phyloP scores from a whole-genome alignment of 441 rosid genomes.

The Biscutella laevigata region DNA sequence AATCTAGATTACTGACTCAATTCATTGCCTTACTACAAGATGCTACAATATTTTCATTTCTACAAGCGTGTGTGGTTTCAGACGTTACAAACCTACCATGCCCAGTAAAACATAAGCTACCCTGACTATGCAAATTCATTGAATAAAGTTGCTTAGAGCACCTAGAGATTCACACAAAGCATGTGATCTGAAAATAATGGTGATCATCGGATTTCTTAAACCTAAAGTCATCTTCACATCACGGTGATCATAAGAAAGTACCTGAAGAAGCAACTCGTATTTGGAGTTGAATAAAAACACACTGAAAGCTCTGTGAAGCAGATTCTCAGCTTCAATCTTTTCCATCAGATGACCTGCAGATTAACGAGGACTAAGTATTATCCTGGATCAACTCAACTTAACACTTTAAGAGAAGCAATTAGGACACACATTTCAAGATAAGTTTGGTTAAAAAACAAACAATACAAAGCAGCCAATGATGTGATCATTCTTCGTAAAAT shows the following conservation, averaged over 20 bases:
- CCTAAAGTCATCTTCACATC: background rate
- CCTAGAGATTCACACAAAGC: too few species aligned
- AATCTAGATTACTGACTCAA: background rate
- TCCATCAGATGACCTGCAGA: constrained; percentile 91
- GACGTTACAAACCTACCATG: too few species aligned
- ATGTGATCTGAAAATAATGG: background rate
- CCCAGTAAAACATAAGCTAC: too few species aligned
- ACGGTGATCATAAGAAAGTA: constrained; percentile 20
- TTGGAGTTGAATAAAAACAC: constrained; percentile 86
- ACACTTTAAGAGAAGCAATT: background rate
- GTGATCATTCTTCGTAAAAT: background rate
- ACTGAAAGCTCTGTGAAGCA: constrained; percentile 92
- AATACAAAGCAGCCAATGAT: background rate
- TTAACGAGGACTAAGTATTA: background rate
- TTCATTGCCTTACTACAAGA: background rate
- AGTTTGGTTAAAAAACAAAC: too few species aligned
- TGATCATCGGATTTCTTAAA: background rate
- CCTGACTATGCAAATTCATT: too few species aligned
- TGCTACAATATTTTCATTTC: background rate
- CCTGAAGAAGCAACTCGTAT: constrained; percentile 93
- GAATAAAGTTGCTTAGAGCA: too few species aligned
- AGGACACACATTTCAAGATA: too few species aligned
- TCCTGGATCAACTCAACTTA: background rate
- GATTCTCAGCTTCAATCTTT: constrained; percentile 66
- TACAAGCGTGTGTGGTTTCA: background rate